Percentiles rank a stretch among this genome's conserved stretches.
Evolutionary conservation across 768 basidiomycete species (phyloP).

Genomic region (Trametes elegans): DNA sequence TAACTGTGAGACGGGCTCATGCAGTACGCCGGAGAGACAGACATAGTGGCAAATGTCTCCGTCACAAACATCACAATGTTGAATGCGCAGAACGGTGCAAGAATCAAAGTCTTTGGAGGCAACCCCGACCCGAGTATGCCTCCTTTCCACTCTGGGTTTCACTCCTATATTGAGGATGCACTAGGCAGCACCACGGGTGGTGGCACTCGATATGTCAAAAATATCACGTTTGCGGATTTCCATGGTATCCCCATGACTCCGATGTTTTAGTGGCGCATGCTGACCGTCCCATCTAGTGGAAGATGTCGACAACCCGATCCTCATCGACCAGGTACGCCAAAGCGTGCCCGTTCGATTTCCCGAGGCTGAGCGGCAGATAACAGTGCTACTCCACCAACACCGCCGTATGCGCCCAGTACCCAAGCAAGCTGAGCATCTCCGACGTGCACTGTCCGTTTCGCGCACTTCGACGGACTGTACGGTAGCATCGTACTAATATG

Average conservation of each 20-base stretch:
- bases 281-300: slow-evolving; percentile 25
- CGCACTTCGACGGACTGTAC: not conserved
- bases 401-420: slow-evolving; percentile 37
- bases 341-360: too few relatives aligned
- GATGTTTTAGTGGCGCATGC: not conserved
- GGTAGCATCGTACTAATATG: not conserved
- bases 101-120: slow-evolving; percentile 53
- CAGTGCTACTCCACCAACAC: slow-evolving; percentile 40
- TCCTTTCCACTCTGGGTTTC: too few relatives aligned
- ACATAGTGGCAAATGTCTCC: slow-evolving; percentile 45
- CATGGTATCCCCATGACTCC: slow-evolving; percentile 24
- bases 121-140: slow-evolving; percentile 35
- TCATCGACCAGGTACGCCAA: slow-evolving; percentile 35
- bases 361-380: too few relatives aligned
- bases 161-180: not conserved
- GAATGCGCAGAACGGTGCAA: slow-evolving; percentile 47
- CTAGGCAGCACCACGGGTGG: slow-evolving; percentile 39
- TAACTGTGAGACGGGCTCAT: not conserved
- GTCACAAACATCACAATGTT: slow-evolving; percentile 43
- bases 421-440: slow-evolving; percentile 37
- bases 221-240: slow-evolving; percentile 29
- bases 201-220: slow-evolving; percentile 40
- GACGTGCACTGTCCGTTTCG: slow-evolving; percentile 40
- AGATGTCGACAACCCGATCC: slow-evolving; percentile 44
- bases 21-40: slow-evolving; percentile 38